phyloP scores from a whole-genome alignment of 805 yeast genomes.

The Saccharomycopsis sp. region DNA sequence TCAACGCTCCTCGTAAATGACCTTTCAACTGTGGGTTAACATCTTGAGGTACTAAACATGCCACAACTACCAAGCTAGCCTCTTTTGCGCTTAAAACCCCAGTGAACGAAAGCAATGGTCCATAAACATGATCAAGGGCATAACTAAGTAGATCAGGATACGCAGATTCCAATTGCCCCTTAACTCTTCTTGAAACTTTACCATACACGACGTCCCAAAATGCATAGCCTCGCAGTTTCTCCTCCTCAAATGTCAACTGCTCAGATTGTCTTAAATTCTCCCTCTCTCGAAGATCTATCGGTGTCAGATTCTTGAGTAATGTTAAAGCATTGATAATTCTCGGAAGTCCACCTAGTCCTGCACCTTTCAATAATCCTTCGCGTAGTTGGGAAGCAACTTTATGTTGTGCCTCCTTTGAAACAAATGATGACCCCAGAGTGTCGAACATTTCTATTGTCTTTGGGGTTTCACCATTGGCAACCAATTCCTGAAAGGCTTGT shows the following conservation, averaged over 20 bases:
- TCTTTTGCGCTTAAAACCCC: slow-evolving; percentile 58
- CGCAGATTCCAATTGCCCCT: slow-evolving; percentile 58
- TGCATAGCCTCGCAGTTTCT: slow-evolving; percentile 42
- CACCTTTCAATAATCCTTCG: slow-evolving; percentile 71
- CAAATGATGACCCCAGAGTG: slow-evolving; percentile 9
- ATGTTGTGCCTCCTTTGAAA: slow-evolving; percentile 22
- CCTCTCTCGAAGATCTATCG: slow-evolving; percentile 37
- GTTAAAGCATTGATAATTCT: slow-evolving; percentile 75
- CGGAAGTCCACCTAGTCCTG: slow-evolving; percentile 80
- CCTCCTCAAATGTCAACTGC: slow-evolving; percentile 22
- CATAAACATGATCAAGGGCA: slow-evolving; percentile 66
- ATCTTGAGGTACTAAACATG: slow-evolving; percentile 83
- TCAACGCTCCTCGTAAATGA: slow-evolving; percentile 78
- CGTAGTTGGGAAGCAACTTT: slow-evolving; percentile 49
- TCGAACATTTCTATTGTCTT: slow-evolving; percentile 10
- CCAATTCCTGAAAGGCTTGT: background rate
- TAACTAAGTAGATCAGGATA: slow-evolving; percentile 83
- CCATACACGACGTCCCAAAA: slow-evolving; percentile 74
- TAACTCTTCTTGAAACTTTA: slow-evolving; percentile 64
- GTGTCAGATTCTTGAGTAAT: slow-evolving; percentile 58
- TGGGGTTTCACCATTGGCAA: slow-evolving; percentile 18
- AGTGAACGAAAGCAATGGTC: slow-evolving; percentile 66
- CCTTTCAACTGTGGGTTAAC: slow-evolving; percentile 92
- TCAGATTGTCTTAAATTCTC: slow-evolving; percentile 26
- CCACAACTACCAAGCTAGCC: slow-evolving; percentile 69